Percentiles rank a stretch among this genome's conserved stretches.
phyloP scores from a whole-genome alignment of 108 stramenopile genomes.

The Discostella pseudostelligera region DNA sequence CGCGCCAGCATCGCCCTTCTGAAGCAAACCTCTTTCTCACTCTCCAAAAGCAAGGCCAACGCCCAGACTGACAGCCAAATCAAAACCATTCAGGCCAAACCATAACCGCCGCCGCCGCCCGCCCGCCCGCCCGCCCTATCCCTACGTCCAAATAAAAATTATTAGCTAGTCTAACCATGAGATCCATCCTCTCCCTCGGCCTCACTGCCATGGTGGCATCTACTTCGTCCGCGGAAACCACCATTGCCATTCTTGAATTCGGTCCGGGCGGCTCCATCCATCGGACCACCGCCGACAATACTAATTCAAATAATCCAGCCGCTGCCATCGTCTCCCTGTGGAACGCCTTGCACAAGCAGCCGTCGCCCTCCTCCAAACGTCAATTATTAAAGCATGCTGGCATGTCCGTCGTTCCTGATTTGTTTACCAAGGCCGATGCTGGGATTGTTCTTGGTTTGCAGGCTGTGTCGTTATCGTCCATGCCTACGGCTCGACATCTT shows the following conservation, averaged over 20 bases:
- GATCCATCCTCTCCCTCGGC: constrained; percentile 44
- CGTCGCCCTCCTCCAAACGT: constrained; percentile 10
- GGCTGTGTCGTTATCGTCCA: constrained; percentile 52
- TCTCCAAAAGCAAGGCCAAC: background rate
- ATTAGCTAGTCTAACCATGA: constrained; percentile 22
- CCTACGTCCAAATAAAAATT: background rate
- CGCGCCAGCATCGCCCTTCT: constrained; percentile 8
- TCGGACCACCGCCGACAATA: constrained; percentile 42
- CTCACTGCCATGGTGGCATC: constrained; percentile 25
- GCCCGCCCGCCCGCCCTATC: background rate
- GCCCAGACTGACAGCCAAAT: background rate
- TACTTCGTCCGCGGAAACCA: constrained; percentile 43
- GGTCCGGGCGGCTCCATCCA: constrained; percentile 71
- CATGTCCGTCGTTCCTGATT: constrained; percentile 84
- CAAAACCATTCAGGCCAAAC: background rate
- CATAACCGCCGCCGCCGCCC: too few species aligned
- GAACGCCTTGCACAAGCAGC: constrained; percentile 54
- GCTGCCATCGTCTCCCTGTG: constrained; percentile 73
- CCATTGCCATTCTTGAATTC: constrained; percentile 74
- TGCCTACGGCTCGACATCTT: constrained; percentile 56
- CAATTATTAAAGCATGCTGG: constrained; percentile 55
- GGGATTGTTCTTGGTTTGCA: constrained; percentile 69
- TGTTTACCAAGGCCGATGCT: constrained; percentile 65
- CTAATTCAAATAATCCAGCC: constrained; percentile 40
- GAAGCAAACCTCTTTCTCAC: background rate